These are phyloP conservation scores for Ramaria rubella DNA, from an alignment of 768 basidiomycete species.

Conservation along the genomic window DNA sequence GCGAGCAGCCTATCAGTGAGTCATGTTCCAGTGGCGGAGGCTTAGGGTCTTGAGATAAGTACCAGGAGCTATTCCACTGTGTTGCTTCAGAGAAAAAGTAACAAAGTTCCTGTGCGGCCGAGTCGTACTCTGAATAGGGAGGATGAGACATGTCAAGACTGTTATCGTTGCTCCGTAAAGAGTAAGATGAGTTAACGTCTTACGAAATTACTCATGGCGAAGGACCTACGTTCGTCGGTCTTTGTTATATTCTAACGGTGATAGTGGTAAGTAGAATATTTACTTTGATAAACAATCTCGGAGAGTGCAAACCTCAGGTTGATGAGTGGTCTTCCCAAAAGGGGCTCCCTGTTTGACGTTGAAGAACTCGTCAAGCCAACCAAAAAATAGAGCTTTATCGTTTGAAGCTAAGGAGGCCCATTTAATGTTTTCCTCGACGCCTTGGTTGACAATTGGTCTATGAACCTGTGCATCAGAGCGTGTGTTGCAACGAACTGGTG, in stretches of 20 bases:
- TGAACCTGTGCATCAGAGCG: background rate
- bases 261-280: no score
- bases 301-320: no score
- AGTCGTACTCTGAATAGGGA: constrained; percentile 27
- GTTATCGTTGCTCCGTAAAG: background rate
- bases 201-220: no score
- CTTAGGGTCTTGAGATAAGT: constrained; percentile 24
- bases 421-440: constrained; percentile 36
- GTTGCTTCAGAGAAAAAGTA: constrained; percentile 38
- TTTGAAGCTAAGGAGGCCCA: constrained; percentile 61
- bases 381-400: constrained; percentile 69
- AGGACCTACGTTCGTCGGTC: no score
- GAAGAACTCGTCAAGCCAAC: constrained; percentile 81
- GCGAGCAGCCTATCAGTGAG: constrained; percentile 15
- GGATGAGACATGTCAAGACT: constrained; percentile 29
- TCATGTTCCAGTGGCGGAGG: constrained; percentile 30
- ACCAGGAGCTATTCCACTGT: constrained; percentile 39
- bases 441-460: background rate
- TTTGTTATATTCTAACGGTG: no score
- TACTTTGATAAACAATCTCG: no score
- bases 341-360: constrained; percentile 13
- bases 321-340: background rate
- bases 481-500: constrained; percentile 10
- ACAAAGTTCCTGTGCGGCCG: constrained; percentile 37
- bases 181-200: no score